Evolutionary conservation across 306 rosid genomes (phyloP).

Genomic region (Coriaria nepalensis): DNA sequence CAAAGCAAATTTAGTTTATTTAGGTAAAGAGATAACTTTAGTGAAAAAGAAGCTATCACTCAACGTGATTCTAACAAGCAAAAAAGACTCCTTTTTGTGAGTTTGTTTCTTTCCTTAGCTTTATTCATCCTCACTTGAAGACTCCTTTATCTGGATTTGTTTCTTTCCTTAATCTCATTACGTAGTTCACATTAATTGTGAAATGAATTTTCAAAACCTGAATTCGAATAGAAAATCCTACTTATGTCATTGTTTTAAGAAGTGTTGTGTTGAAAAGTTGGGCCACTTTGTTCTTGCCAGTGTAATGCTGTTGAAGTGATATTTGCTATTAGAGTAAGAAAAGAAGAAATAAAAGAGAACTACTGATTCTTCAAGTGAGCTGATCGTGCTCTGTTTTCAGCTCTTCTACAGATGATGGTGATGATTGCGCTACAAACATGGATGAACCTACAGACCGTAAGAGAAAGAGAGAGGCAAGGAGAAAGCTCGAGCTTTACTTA

Average conservation of each 20-base stretch:
- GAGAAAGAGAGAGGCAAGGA: constrained; percentile 28
- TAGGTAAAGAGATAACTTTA: neutral
- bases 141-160: neutral
- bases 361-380: neutral
- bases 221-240: no score
- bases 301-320: no score
- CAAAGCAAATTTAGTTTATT: neutral
- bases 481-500: constrained; percentile 38
- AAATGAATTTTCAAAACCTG: no score
- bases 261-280: no score
- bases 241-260: no score
- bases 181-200: no score
- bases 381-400: constrained; percentile 29
- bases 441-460: constrained; percentile 23
- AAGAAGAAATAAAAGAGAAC: no score
- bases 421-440: constrained; percentile 12
- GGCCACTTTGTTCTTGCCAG: no score
- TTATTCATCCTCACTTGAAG: neutral
- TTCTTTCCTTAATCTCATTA: no score
- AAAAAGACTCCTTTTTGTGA: constrained; percentile 1
- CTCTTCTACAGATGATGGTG: constrained; percentile 30
- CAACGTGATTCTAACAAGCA: constrained; percentile 4
- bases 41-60: constrained; percentile 1
- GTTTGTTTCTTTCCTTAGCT: constrained; percentile 1
- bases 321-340: no score